Conservation (phyloP, 345 rosid species). For the Linum lewisii region DNA sequence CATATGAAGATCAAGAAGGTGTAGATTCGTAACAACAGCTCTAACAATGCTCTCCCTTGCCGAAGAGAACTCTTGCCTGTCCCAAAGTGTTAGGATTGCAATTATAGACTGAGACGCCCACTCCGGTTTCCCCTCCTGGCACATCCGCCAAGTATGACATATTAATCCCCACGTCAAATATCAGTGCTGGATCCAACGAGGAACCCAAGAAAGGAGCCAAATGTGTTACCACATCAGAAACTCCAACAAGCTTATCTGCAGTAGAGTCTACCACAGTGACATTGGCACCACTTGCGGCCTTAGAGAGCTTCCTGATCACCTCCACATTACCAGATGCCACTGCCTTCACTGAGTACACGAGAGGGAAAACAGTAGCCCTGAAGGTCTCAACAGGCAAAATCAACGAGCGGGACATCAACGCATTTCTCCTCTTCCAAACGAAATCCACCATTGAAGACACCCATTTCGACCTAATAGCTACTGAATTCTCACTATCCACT, state of each 20-base stretch:
- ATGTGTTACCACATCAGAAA: conserved; percentile 78
- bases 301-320: conserved; percentile 65
- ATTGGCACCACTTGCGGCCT: conserved; percentile 33
- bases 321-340: conserved; percentile 81
- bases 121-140: conserved; percentile 94
- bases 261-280: conserved; percentile 47
- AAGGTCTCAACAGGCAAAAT: conserved; percentile 83
- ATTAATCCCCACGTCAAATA: conserved; percentile 91
- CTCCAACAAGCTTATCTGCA: conserved; percentile 85
- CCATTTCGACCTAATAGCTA: conserved; percentile 87
- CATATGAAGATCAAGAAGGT: conserved; percentile 93
- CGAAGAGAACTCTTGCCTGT: conserved; percentile 93
- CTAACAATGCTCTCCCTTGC: conserved; percentile 97
- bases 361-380: conserved; percentile 74
- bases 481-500: conserved; percentile 85
- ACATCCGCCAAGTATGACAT: conserved; percentile 95
- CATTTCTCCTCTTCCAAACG: conserved; percentile 67
- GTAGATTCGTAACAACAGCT: conserved; percentile 88
- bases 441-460: conserved; percentile 79
- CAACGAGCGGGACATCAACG: conserved; percentile 77
- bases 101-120: conserved; percentile 96
- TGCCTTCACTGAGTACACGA: conserved; percentile 78
- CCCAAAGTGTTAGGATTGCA: conserved; percentile 95
- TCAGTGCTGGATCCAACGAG: conserved; percentile 90
- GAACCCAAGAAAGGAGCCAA: conserved; percentile 85